Conservation (phyloP, 2,329 filamentous ascomycete genomes). For the Aspergillus uvarum region DNA sequence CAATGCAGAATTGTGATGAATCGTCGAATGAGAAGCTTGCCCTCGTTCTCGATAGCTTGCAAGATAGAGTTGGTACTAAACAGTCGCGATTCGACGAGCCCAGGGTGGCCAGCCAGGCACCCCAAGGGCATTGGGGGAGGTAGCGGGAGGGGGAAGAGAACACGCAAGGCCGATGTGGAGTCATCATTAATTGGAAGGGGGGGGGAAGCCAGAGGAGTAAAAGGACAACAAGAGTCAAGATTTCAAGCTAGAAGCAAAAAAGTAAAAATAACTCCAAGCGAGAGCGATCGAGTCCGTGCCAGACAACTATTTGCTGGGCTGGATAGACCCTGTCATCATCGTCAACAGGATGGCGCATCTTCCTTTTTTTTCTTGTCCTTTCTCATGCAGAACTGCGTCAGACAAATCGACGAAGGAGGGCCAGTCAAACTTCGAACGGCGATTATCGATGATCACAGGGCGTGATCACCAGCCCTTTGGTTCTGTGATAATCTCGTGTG, state of each 20-base stretch:
- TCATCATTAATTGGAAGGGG: constrained; percentile 12
- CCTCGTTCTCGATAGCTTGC: constrained; percentile 25
- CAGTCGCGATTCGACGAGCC: constrained; percentile 15
- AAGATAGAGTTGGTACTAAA: constrained; percentile 25
- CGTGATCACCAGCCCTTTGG: not conserved
- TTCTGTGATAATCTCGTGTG: constrained; percentile 1
- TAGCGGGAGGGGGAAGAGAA: not conserved
- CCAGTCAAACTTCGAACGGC: not conserved
- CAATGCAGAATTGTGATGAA: constrained; percentile 14
- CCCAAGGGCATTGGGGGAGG: constrained; percentile 9
- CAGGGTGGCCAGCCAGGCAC: constrained; percentile 14
- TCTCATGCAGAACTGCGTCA: not conserved
- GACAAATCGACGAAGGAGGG: not conserved
- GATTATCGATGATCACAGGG: not conserved
- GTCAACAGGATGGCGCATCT: constrained; percentile 10
- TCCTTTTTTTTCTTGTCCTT: not conserved
- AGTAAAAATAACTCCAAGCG: constrained; percentile 7
- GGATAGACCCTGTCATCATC: constrained; percentile 5
- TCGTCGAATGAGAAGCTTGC: constrained; percentile 16
- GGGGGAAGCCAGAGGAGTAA: not conserved
- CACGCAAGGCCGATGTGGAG: constrained; percentile 21
- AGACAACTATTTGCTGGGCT: constrained; percentile 15
- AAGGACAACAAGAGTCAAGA: not conserved
- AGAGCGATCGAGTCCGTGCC: constrained; percentile 20
- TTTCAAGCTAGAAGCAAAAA: not conserved